These are phyloP conservation scores for Vitis hybrid DNA, from an alignment of 177 flowering plant species.

Conservation along the genomic window DNA sequence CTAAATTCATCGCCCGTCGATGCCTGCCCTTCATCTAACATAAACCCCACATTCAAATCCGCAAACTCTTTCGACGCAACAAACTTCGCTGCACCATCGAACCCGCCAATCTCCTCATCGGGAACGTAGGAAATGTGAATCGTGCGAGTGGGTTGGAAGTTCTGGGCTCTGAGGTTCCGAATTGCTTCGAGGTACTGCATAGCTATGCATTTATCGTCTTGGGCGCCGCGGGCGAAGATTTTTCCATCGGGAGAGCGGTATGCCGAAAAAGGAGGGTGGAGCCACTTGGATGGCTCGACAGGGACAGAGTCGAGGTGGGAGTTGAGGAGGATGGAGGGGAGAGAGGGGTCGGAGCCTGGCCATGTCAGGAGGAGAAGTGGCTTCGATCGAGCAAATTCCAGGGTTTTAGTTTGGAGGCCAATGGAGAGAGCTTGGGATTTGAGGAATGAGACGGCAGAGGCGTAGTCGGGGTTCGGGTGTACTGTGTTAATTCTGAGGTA, in stretches of 20 bases:
- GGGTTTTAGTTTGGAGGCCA: slow-evolving; percentile 39
- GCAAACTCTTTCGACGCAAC: slow-evolving; percentile 54
- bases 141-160: slow-evolving; percentile 44
- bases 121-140: slow-evolving; percentile 74
- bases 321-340: slow-evolving; percentile 82
- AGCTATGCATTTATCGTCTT: slow-evolving; percentile 88
- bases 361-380: slow-evolving; percentile 79
- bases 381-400: slow-evolving; percentile 52
- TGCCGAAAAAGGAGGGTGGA: slow-evolving; percentile 81
- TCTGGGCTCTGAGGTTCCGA: slow-evolving; percentile 30
- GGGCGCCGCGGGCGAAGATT: slow-evolving; percentile 92
- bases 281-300: slow-evolving; percentile 82
- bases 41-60: slow-evolving; percentile 75
- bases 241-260: slow-evolving; percentile 44
- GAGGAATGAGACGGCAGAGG: slow-evolving; percentile 62
- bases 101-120: slow-evolving; percentile 92
- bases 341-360: slow-evolving; percentile 73
- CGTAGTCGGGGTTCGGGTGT: slow-evolving; percentile 79
- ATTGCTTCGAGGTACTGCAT: slow-evolving; percentile 89
- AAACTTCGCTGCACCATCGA: slow-evolving; percentile 64
- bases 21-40: slow-evolving; percentile 95
- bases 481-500: slow-evolving; percentile 80
- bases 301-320: slow-evolving; percentile 96
- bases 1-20: slow-evolving; percentile 57
- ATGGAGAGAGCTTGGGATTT: slow-evolving; percentile 42